These are phyloP conservation scores for Pythium chondricola DNA, from an alignment of 352 stramenopile genomes.

Conservation along the genomic window DNA sequence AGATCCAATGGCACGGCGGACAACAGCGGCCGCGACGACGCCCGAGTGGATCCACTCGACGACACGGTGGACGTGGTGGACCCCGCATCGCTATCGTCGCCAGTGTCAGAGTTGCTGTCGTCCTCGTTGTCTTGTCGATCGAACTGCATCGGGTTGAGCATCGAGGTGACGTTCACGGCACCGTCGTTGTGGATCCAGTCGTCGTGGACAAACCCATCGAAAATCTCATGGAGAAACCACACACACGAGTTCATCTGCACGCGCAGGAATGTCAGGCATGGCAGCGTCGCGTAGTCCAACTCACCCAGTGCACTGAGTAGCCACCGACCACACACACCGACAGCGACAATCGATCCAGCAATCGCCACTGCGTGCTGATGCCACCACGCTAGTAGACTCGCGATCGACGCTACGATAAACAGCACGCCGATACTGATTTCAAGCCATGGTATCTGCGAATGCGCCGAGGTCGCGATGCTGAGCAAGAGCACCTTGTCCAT, in stretches of 20 bases:
- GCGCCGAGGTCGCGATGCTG: conserved; percentile 56
- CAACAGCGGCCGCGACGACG: conserved; percentile 5
- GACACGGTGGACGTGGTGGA: conserved; percentile 8
- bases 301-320: conserved; percentile 31
- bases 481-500: conserved; percentile 61
- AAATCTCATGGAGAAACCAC: conserved; percentile 43
- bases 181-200: conserved; percentile 70
- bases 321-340: conserved; percentile 20
- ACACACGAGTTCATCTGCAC: conserved; percentile 38
- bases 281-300: conserved; percentile 61
- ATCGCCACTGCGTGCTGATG: not conserved
- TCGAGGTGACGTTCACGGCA: conserved; percentile 64
- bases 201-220: conserved; percentile 49
- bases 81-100: conserved; percentile 2
- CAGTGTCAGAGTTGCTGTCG: not conserved
- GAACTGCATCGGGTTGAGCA: conserved; percentile 27
- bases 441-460: conserved; percentile 27
- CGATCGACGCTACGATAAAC: conserved; percentile 7
- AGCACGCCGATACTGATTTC: conserved; percentile 19
- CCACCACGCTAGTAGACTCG: not conserved
- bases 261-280: conserved; percentile 16
- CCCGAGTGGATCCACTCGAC: not conserved
- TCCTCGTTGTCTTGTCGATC: not conserved
- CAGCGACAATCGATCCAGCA: not conserved
- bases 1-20: conserved; percentile 8